Evolutionary conservation across 2,329 filamentous ascomycete genomes (phyloP).

Genomic region (Aspergillus oerlinghausenensis): DNA sequence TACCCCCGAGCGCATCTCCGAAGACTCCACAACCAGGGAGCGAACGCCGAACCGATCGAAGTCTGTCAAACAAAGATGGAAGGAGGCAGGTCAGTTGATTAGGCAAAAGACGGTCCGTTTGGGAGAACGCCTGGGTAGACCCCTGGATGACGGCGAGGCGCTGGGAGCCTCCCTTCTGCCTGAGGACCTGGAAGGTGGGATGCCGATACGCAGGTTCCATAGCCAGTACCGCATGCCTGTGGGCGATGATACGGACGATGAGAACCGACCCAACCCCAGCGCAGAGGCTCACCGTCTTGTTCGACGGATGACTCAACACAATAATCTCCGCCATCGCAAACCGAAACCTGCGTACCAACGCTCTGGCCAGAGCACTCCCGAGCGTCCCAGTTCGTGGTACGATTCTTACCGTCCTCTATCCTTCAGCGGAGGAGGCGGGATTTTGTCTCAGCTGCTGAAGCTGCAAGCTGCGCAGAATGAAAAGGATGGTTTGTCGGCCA

Average conservation of each 20-base stretch:
- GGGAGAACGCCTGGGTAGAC: conserved; percentile 28
- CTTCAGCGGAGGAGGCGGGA: conserved; percentile 45
- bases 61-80: conserved; percentile 23
- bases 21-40: conserved; percentile 1
- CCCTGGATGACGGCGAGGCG: conserved; percentile 27
- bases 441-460: conserved; percentile 67
- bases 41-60: conserved; percentile 7
- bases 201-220: conserved; percentile 18
- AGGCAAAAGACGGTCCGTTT: conserved; percentile 26
- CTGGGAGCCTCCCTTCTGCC: conserved; percentile 25
- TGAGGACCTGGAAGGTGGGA: conserved; percentile 25
- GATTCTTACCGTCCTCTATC: conserved; percentile 19
- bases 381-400: conserved; percentile 23
- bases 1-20: neutral
- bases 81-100: conserved; percentile 24
- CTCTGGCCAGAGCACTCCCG: conserved; percentile 30
- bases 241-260: conserved; percentile 15
- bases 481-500: conserved; percentile 23
- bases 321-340: conserved; percentile 23
- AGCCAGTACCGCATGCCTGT: conserved; percentile 18
- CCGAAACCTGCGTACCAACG: conserved; percentile 30
- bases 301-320: conserved; percentile 30
- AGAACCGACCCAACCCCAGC: conserved; percentile 21
- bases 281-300: conserved; percentile 37
- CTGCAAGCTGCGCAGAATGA: conserved; percentile 55